These are phyloP conservation scores for Veloporphyrellus conicus DNA, from an alignment of 1,284 basidiomycete species.

Conservation along the genomic window DNA sequence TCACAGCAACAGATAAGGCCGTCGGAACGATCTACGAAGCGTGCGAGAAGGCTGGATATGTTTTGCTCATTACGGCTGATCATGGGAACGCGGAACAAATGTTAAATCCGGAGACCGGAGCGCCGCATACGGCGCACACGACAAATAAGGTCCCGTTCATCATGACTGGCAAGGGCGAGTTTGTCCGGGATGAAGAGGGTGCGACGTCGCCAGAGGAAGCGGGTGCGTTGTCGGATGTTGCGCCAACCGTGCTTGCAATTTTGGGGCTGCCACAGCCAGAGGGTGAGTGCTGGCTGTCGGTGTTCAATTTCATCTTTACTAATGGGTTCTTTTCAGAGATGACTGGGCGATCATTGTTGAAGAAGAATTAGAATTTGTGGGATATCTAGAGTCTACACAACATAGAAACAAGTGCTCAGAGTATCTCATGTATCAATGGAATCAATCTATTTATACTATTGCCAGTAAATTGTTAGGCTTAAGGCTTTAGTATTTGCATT, in stretches of 20 bases:
- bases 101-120: constrained; percentile 77
- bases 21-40: constrained; percentile 83
- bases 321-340: constrained; percentile 20
- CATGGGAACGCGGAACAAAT: constrained; percentile 93
- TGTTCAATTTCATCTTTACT: background rate
- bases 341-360: constrained; percentile 29
- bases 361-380: constrained; percentile 23
- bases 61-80: constrained; percentile 84
- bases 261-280: constrained; percentile 63
- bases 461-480: too few relatives aligned
- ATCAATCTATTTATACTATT: too few relatives aligned
- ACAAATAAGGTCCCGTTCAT: constrained; percentile 83
- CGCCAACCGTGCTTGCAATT: constrained; percentile 77
- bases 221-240: constrained; percentile 82
- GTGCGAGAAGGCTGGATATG: constrained; percentile 78
- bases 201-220: constrained; percentile 55
- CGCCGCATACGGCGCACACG: constrained; percentile 82
- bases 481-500: too few relatives aligned
- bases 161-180: constrained; percentile 57
- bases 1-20: constrained; percentile 78
- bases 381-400: constrained; percentile 12
- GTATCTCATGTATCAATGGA: background rate
- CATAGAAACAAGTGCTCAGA: background rate
- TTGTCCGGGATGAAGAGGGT: constrained; percentile 31
- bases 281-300: constrained; percentile 36